Evolutionary conservation across 2,329 filamentous ascomycete species (phyloP), one percentile per base, ranked within the genome.

Genomic region (Biscogniauxia sp.): DNA sequence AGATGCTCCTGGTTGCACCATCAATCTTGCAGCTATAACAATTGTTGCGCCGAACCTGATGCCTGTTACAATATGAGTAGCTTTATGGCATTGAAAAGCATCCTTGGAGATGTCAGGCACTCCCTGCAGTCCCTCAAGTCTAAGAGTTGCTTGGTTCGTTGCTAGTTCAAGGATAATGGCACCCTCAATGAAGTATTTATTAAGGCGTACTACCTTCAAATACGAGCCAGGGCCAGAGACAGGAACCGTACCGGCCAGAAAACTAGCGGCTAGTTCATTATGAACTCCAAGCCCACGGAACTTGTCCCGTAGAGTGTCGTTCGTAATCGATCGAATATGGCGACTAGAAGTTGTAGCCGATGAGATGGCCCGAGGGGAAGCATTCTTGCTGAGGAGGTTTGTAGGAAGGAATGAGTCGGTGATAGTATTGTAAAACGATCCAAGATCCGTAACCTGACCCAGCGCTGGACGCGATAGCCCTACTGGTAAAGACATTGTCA

Each of bases 11-110:
- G 23, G 15, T 17, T 19, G 17, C 11, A 20, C 6, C 20, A 54
- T 9, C 51, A 56, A 19, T 37, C 51, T 51, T 17, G 41, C 54
- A 19, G 20, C 55, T 9, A 60, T 11, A 19, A 60, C 41, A 32
- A 57, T 28, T 26, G 23, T 60, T 5, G 51, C 20, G 17, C 59
- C 59, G 41, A 55, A 53, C 9, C 20, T 56, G 26, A 61, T 51
- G 8, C 45, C 32, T n/a, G 49, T 49, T 19, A 61, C 55, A 20
- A 58, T 51, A 51, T 58, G 59, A n/a, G 59, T 58, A 20, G 58
- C 58, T 49, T 49, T 20, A 7, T 20, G 15, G 19, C 19, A 19
- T 9, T 23, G n/a, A 19, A 32, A 49, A 15, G 8, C 52, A 20
- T 53, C 52, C n/a, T 20, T 15, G 25, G 53, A 56, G 2, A 54